These are phyloP conservation scores for Beauveria bassiana DNA, from an alignment of 2,329 filamentous ascomycete species.

Conservation along the genomic window DNA sequence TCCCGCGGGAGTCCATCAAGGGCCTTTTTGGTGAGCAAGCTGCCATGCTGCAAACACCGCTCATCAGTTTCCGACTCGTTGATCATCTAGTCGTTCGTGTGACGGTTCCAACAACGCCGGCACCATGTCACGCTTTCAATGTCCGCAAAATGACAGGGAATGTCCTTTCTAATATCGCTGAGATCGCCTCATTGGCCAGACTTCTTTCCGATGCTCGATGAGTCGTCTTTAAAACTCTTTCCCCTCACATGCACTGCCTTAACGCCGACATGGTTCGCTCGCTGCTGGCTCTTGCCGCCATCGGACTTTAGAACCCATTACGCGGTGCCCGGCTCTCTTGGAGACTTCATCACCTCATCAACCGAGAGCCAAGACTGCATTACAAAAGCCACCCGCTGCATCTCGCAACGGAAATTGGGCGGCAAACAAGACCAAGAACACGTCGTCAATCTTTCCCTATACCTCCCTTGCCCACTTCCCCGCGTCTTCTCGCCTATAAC, in stretches of 20 bases:
- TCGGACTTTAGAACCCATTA: background rate
- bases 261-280: background rate
- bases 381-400: background rate
- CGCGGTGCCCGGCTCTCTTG: background rate
- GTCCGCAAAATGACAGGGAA: background rate
- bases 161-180: background rate
- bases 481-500: too few species aligned
- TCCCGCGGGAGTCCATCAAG: background rate
- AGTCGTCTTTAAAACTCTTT: too few species aligned
- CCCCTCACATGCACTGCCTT: background rate
- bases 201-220: background rate
- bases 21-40: background rate
- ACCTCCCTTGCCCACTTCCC: background rate
- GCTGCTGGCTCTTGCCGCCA: background rate
- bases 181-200: background rate
- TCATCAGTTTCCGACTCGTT: background rate
- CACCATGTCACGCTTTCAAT: background rate
- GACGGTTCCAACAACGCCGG: background rate
- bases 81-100: background rate
- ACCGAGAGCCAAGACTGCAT: background rate
- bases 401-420: background rate
- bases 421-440: background rate
- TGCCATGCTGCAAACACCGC: background rate
- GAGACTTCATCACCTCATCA: background rate
- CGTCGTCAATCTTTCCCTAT: background rate